Conservation (phyloP, 2,329 filamentous ascomycete species). For the Alternaria longipes region DNA sequence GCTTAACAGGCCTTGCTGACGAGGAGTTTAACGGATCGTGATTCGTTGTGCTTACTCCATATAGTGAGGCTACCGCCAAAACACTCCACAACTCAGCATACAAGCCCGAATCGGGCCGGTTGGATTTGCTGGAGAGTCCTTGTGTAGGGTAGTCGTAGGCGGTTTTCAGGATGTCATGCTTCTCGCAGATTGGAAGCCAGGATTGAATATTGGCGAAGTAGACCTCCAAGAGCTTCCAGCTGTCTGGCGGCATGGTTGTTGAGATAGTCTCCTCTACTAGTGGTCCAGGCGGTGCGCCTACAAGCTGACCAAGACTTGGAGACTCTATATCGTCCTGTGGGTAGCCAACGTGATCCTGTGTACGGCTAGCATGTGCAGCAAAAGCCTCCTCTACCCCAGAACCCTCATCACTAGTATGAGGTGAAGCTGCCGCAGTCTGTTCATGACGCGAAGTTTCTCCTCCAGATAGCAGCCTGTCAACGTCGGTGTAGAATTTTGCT, state of each 20-base stretch:
- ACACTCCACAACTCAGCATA: constrained; percentile 59
- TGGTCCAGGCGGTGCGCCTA: background rate
- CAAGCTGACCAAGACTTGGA: background rate
- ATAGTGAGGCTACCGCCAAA: constrained; percentile 53
- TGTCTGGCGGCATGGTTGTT: constrained; percentile 60
- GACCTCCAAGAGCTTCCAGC: constrained; percentile 71
- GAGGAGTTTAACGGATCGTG: constrained; percentile 4
- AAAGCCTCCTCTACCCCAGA: constrained; percentile 31
- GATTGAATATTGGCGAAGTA: constrained; percentile 80
- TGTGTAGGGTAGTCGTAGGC: constrained; percentile 64
- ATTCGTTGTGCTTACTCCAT: constrained; percentile 26
- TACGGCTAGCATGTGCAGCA: constrained; percentile 1
- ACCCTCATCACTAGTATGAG: constrained; percentile 40
- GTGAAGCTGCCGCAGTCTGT: constrained; percentile 24
- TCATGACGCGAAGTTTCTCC: constrained; percentile 45
- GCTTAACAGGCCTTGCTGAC: constrained; percentile 24
- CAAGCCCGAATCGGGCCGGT: constrained; percentile 41
- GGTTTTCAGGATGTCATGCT: constrained; percentile 67
- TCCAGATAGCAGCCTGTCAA: constrained; percentile 69
- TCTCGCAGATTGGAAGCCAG: constrained; percentile 79
- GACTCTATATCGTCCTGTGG: background rate
- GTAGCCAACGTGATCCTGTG: constrained; percentile 9
- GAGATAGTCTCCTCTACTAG: background rate
- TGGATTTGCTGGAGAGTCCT: constrained; percentile 44
- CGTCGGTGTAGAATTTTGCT: constrained; percentile 68